Evolutionary conservation across 352 stramenopile genomes (phyloP).

Genomic region (Thalassiosira exigua): DNA sequence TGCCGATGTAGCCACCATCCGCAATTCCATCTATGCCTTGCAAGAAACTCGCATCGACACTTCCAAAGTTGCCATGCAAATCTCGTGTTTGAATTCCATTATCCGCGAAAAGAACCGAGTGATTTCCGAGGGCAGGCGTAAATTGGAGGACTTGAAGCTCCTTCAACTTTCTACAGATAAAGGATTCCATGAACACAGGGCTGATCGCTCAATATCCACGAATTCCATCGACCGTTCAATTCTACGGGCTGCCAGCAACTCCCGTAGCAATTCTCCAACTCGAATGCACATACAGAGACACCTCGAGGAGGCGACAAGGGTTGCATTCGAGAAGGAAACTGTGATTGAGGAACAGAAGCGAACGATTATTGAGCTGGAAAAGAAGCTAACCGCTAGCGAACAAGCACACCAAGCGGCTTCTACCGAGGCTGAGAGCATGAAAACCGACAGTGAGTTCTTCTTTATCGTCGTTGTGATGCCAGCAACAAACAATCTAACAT

Average conservation of each 20-base stretch:
- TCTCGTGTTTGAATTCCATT: slow-evolving; percentile 49
- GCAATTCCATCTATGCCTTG: slow-evolving; percentile 8
- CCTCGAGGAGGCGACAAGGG: slow-evolving; percentile 34
- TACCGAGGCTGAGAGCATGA: slow-evolving; percentile 43
- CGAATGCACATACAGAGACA: slow-evolving; percentile 20
- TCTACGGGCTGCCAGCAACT: slow-evolving; percentile 11
- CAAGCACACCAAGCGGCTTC: neutral
- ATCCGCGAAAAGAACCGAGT: slow-evolving; percentile 47
- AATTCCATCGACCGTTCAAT: slow-evolving; percentile 42
- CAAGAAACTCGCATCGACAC: slow-evolving; percentile 22
- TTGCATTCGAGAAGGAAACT: slow-evolving; percentile 42
- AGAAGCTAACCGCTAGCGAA: slow-evolving; percentile 32
- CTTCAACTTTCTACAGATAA: slow-evolving; percentile 2
- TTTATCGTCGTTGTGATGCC: too few species aligned
- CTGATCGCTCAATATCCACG: slow-evolving; percentile 40
- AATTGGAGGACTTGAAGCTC: slow-evolving; percentile 22
- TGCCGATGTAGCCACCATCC: slow-evolving; percentile 33
- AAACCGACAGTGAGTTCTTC: slow-evolving; percentile 45
- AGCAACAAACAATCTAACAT: too few species aligned
- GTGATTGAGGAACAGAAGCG: slow-evolving; percentile 15
- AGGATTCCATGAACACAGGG: slow-evolving; percentile 13
- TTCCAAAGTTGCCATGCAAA: slow-evolving; percentile 37
- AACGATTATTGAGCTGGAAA: slow-evolving; percentile 38
- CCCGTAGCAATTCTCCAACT: slow-evolving; percentile 14
- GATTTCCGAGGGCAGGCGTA: slow-evolving; percentile 26